phyloP scores from a whole-genome alignment of 108 stramenopile species.

The Stephanodiscus triporus region DNA sequence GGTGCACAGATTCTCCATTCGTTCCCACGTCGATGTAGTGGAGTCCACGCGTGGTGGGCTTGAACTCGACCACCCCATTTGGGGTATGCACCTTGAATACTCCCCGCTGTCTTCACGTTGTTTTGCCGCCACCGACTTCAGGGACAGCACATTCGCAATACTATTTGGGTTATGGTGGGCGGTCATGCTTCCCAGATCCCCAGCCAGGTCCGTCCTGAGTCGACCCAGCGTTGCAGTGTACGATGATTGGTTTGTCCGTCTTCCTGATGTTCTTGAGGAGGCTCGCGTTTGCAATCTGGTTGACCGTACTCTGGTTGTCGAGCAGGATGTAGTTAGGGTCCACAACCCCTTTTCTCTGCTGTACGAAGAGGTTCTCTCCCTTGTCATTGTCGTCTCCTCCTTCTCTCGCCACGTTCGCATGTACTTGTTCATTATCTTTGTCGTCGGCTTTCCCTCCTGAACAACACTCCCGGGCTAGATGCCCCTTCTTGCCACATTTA shows the following conservation, averaged over 20 bases:
- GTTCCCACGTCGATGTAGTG: background rate
- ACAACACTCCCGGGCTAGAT: no score
- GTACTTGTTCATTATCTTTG: background rate
- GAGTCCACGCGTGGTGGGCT: background rate
- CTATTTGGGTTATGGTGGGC: conserved; percentile 45
- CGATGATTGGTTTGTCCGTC: background rate
- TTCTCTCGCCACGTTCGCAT: background rate
- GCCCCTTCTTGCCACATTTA: no score
- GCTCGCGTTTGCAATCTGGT: background rate
- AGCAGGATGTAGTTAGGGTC: background rate
- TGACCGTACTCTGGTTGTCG: background rate
- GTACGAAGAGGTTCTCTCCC: no score
- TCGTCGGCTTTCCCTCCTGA: no score
- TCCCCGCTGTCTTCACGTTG: background rate
- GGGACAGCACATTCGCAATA: conserved; percentile 39
- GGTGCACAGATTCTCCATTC: no score
- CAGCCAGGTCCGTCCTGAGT: background rate
- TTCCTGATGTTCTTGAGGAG: conserved; percentile 7
- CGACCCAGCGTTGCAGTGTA: conserved; percentile 29
- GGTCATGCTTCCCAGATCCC: conserved; percentile 6
- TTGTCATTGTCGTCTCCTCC: no score
- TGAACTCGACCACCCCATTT: background rate
- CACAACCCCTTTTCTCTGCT: no score
- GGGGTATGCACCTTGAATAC: background rate
- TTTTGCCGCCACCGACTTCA: background rate